phyloP scores from a whole-genome alignment of 345 rosid species.

The Mallotus nudiflorus region DNA sequence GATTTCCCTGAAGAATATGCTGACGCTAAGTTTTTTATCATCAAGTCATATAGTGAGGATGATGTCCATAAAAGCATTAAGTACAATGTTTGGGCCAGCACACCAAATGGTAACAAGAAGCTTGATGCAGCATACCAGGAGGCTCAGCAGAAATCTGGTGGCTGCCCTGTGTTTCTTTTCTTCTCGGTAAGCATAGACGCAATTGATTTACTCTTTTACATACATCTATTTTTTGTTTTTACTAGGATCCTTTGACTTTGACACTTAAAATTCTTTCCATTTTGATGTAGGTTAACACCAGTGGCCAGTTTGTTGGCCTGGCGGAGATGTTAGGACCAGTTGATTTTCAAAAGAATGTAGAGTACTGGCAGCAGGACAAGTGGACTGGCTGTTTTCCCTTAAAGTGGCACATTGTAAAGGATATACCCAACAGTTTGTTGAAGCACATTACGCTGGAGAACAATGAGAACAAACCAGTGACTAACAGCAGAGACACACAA shows the following conservation, averaged over 20 bases:
- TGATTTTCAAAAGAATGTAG: slow-evolving; percentile 74
- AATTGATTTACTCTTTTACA: neutral
- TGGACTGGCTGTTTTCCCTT: slow-evolving; percentile 96
- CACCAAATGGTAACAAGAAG: slow-evolving; percentile 93
- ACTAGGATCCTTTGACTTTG: neutral
- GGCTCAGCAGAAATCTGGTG: slow-evolving; percentile 64
- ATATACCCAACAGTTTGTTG: slow-evolving; percentile 87
- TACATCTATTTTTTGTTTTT: neutral
- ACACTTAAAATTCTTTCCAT: neutral
- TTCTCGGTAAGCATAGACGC: slow-evolving; percentile 68
- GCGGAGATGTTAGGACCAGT: slow-evolving; percentile 92
- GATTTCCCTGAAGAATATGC: slow-evolving; percentile 67
- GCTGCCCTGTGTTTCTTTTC: slow-evolving; percentile 77
- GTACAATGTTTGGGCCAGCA: slow-evolving; percentile 93
- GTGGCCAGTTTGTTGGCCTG: slow-evolving; percentile 95
- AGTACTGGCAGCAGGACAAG: slow-evolving; percentile 96
- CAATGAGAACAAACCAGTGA: slow-evolving; percentile 95
- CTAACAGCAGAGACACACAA: slow-evolving; percentile 93
- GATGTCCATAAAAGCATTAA: slow-evolving; percentile 95
- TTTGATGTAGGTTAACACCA: slow-evolving; percentile 69
- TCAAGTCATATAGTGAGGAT: slow-evolving; percentile 97
- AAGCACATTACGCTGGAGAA: slow-evolving; percentile 90
- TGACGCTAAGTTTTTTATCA: slow-evolving; percentile 79
- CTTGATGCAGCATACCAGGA: slow-evolving; percentile 89
- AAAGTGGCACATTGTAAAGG: slow-evolving; percentile 93